Evolutionary conservation across 352 stramenopile genomes (phyloP).

Genomic region (Globisporangium rhizosaccharum): DNA sequence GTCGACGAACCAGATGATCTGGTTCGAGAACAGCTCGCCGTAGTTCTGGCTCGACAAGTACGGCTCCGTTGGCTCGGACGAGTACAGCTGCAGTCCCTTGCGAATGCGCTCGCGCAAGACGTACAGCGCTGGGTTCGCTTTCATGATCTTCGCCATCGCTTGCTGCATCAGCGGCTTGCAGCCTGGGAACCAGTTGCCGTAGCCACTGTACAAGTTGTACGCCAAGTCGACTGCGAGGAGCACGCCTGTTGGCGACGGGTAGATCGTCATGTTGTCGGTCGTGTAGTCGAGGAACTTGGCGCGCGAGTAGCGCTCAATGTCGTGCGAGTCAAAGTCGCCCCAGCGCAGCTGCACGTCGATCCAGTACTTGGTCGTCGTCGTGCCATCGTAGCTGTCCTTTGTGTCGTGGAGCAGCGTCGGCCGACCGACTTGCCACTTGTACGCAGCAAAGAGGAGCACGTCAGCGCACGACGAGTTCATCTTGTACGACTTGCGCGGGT

Average conservation of each 20-base stretch:
- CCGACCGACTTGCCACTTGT: constrained; percentile 96
- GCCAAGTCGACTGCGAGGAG: constrained; percentile 97
- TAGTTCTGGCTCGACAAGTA: constrained; percentile 99
- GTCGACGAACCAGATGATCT: constrained; percentile 99
- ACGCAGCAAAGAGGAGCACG: constrained; percentile 97
- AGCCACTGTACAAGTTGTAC: constrained; percentile 99
- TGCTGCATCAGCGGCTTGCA: constrained; percentile 99
- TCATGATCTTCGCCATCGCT: constrained; percentile 99
- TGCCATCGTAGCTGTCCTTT: constrained; percentile 97
- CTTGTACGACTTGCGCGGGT: constrained; percentile 99
- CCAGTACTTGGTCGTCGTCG: constrained; percentile 98
- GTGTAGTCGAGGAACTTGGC: constrained; percentile 99
- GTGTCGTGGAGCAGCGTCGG: constrained; percentile 87
- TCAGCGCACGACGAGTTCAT: constrained; percentile 99
- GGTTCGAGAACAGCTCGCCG: constrained; percentile 99
- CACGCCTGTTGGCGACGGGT: constrained; percentile 98
- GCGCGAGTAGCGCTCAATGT: constrained; percentile 98
- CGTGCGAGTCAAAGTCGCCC: constrained; percentile 99
- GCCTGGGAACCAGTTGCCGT: constrained; percentile 99
- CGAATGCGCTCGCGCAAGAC: constrained; percentile 99
- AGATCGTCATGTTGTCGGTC: constrained; percentile 99
- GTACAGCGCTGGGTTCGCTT: constrained; percentile 99
- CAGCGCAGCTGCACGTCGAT: constrained; percentile 99
- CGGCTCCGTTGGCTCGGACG: constrained; percentile 98
- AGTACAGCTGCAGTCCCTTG: constrained; percentile 99